A percentile compares a stretch with the other conserved stretches of the same genome.
Evolutionary conservation across 805 yeast genomes (phyloP).

Genomic region (Dipodascopsis uninucleata): DNA sequence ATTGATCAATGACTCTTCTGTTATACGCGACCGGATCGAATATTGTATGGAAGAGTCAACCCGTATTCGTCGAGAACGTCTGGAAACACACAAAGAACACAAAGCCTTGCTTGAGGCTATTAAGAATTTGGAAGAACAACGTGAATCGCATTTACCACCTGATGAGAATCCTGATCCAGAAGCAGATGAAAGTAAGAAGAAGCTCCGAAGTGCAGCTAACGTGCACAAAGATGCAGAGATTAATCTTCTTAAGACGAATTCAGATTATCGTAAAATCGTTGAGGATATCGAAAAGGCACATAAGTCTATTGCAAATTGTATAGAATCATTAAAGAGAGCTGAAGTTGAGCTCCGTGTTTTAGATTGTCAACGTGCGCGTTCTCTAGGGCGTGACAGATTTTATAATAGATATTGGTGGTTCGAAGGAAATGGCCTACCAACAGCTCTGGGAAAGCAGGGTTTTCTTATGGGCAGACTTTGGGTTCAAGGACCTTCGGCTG

Average conservation of each 20-base stretch:
- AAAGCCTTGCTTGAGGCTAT: constrained; percentile 52
- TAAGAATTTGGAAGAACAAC: constrained; percentile 42
- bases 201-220: not conserved
- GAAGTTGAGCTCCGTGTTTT: constrained; percentile 51
- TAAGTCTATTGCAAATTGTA: constrained; percentile 44
- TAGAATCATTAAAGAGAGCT: constrained; percentile 47
- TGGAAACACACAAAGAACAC: constrained; percentile 62
- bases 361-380: constrained; percentile 72
- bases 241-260: constrained; percentile 33
- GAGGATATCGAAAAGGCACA: constrained; percentile 32
- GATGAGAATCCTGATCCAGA: constrained; percentile 18
- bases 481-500: constrained; percentile 82
- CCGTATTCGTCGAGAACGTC: constrained; percentile 57
- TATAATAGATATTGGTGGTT: constrained; percentile 95
- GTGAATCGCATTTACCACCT: constrained; percentile 9
- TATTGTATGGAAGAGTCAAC: constrained; percentile 62
- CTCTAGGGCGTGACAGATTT: constrained; percentile 77
- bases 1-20: constrained; percentile 54
- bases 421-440: constrained; percentile 68
- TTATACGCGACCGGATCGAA: constrained; percentile 63
- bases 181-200: constrained; percentile 2
- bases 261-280: constrained; percentile 40
- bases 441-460: constrained; percentile 42
- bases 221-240: constrained; percentile 26
- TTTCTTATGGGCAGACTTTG: constrained; percentile 81